Conservation (phyloP, 768 basidiomycete genomes). For the Trametes villosa region DNA sequence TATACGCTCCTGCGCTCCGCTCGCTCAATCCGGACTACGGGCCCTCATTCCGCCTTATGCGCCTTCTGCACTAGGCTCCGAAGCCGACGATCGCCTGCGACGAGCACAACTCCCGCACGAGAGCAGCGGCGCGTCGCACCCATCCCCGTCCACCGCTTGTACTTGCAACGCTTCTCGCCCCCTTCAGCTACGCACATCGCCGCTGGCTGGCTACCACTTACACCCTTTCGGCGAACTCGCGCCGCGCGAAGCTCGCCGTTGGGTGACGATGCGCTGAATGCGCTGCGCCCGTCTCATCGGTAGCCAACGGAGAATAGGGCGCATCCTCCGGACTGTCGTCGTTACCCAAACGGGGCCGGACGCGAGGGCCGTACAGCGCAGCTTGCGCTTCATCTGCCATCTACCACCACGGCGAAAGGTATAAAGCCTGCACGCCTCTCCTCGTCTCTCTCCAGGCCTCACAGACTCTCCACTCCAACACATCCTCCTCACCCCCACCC, state of each 20-base stretch:
- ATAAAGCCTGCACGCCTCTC: background rate
- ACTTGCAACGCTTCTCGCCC: background rate
- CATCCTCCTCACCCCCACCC: background rate
- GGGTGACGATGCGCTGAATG: slow-evolving; percentile 14
- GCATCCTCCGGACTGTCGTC: background rate
- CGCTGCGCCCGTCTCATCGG: background rate
- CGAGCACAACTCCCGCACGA: background rate
- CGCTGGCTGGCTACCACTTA: background rate
- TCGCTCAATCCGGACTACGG: background rate
- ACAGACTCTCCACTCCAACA: background rate
- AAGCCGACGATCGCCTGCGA: background rate
- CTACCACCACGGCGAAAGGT: background rate
- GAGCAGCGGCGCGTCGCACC: background rate
- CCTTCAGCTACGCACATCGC: background rate
- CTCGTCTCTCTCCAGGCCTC: slow-evolving; percentile 9
- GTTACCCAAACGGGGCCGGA: background rate
- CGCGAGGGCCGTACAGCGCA: background rate
- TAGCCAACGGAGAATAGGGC: slow-evolving; percentile 13
- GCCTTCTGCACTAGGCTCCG: background rate
- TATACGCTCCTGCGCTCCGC: background rate
- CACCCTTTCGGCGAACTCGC: background rate
- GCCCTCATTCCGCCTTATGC: background rate
- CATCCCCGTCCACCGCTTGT: background rate
- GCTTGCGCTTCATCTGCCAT: no score
- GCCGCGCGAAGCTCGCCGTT: background rate